A percentile compares a stretch with the other conserved stretches of the same genome.
Conservation (phyloP, 2,329 filamentous ascomycete species). For the Sclerotinia nivalis region DNA sequence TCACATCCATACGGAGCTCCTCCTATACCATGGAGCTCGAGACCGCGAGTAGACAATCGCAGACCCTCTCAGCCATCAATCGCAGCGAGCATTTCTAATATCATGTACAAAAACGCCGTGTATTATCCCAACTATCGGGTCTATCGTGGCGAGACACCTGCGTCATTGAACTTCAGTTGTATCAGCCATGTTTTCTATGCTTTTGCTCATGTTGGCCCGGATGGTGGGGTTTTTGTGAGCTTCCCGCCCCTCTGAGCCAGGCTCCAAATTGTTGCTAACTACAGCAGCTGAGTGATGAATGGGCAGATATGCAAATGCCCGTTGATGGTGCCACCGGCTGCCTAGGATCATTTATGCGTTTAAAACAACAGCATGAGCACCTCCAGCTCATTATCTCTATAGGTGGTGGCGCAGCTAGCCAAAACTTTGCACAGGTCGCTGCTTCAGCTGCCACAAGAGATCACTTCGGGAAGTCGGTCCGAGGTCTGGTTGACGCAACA, state of each 20-base stretch:
- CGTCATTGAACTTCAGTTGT: constrained; percentile 70
- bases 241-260: constrained; percentile 13
- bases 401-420: constrained; percentile 65
- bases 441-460: constrained; percentile 60
- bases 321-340: constrained; percentile 73
- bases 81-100: constrained; percentile 42
- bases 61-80: constrained; percentile 39
- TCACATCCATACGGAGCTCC: constrained; percentile 33
- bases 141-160: constrained; percentile 72
- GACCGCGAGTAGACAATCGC: constrained; percentile 32
- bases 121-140: constrained; percentile 82
- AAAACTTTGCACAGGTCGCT: constrained; percentile 68
- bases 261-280: constrained; percentile 25
- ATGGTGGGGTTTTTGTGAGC: constrained; percentile 75
- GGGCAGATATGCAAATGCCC: constrained; percentile 70
- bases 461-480: constrained; percentile 69
- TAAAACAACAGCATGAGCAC: constrained; percentile 70
- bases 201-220: constrained; percentile 71
- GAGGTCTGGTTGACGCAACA: constrained; percentile 67
- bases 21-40: constrained; percentile 36
- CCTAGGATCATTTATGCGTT: constrained; percentile 69
- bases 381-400: constrained; percentile 77
- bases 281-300: constrained; percentile 72
- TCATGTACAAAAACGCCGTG: constrained; percentile 71
- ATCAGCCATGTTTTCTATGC: constrained; percentile 83